Percentiles rank a stretch among this genome's conserved stretches.
Evolutionary conservation across 2,329 filamentous ascomycete genomes (phyloP).

Genomic region (Talaromyces marneffei): DNA sequence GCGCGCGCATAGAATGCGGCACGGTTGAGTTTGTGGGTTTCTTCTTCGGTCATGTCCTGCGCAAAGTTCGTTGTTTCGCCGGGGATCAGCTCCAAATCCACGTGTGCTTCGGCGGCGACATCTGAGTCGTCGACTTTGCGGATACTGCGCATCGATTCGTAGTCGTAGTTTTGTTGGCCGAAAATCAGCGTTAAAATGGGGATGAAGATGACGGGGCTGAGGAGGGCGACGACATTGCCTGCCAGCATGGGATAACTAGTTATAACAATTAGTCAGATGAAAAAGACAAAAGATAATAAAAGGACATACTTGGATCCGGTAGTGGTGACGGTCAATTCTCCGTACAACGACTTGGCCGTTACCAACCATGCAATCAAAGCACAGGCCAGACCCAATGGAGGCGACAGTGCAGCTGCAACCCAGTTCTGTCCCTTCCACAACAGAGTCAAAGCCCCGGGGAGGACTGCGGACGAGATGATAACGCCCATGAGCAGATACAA

Average conservation of each 20-base stretch:
- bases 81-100: slow-evolving; percentile 61
- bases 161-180: slow-evolving; percentile 74
- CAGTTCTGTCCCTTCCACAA: slow-evolving; percentile 76
- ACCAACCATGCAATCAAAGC: slow-evolving; percentile 73
- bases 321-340: slow-evolving; percentile 62
- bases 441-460: slow-evolving; percentile 74
- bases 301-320: slow-evolving; percentile 64
- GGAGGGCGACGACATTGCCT: slow-evolving; percentile 75
- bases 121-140: slow-evolving; percentile 73
- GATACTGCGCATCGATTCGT: slow-evolving; percentile 74
- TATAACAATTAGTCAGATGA: not conserved
- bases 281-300: not conserved
- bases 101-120: slow-evolving; percentile 55
- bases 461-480: slow-evolving; percentile 77
- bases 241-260: slow-evolving; percentile 71
- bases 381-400: slow-evolving; percentile 62
- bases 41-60: slow-evolving; percentile 33
- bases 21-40: slow-evolving; percentile 46
- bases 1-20: slow-evolving; percentile 52
- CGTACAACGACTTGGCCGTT: slow-evolving; percentile 64
- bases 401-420: slow-evolving; percentile 64
- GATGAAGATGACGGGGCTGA: slow-evolving; percentile 69
- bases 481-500: slow-evolving; percentile 88
- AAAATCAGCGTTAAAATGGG: slow-evolving; percentile 68
- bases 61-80: slow-evolving; percentile 38